phyloP scores from a whole-genome alignment of 352 stramenopile genomes.

The Phytophthora syringae region DNA sequence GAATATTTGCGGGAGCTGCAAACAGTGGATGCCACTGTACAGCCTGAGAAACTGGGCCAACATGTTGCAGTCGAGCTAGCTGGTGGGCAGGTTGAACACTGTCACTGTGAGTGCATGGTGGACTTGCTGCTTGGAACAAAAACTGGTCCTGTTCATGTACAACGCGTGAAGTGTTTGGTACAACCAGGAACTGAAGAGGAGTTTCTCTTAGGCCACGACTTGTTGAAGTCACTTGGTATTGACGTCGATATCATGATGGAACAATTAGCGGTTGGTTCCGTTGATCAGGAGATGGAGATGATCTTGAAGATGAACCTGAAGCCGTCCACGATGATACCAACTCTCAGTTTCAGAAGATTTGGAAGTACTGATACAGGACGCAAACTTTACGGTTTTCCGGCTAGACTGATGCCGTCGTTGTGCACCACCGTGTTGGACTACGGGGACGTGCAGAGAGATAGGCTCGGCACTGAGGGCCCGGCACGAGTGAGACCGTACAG shows the following conservation, averaged over 20 bases:
- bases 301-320: slow-evolving; percentile 9
- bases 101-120: no score
- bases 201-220: no score
- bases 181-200: neutral
- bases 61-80: no score
- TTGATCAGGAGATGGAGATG: slow-evolving; percentile 8
- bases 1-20: neutral
- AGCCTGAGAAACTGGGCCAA: no score
- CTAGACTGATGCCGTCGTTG: neutral
- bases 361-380: neutral
- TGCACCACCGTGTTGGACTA: slow-evolving; percentile 3
- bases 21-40: neutral
- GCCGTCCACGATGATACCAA: neutral
- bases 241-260: no score
- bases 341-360: no score
- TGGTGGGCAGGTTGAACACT: no score
- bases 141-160: slow-evolving; percentile 11
- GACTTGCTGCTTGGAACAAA: no score
- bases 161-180: slow-evolving; percentile 6
- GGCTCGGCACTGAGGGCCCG: slow-evolving; percentile 3
- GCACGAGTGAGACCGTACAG: no score
- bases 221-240: no score
- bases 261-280: no score
- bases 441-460: slow-evolving; percentile 4
- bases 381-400: neutral